These are phyloP conservation scores for Colletotrichum zoysiae DNA, from an alignment of 2,329 filamentous ascomycete genomes.

Conservation along the genomic window DNA sequence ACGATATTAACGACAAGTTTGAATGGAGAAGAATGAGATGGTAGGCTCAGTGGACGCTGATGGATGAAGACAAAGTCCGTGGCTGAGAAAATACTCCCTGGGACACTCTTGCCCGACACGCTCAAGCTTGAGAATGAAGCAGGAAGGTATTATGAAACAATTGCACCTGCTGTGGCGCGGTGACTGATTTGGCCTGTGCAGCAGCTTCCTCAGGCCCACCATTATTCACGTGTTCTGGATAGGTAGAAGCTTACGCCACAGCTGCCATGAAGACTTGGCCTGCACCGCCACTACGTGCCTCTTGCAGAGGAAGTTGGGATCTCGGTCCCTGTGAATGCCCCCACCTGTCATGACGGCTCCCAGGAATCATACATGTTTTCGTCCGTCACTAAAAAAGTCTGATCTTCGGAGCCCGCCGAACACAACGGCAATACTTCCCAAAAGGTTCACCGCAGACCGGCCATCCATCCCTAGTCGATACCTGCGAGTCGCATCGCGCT, in stretches of 20 bases:
- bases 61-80: slow-evolving; percentile 29
- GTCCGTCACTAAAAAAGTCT: neutral
- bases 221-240: slow-evolving; percentile 31
- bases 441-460: slow-evolving; percentile 24
- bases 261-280: neutral
- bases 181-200: slow-evolving; percentile 32
- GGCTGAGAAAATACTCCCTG: slow-evolving; percentile 37
- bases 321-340: neutral
- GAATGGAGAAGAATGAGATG: slow-evolving; percentile 24
- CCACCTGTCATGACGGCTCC: neutral
- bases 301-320: neutral
- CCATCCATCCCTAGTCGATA: slow-evolving; percentile 1
- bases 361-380: neutral
- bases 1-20: neutral
- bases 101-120: slow-evolving; percentile 27
- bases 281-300: slow-evolving; percentile 24
- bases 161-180: slow-evolving; percentile 26
- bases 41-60: neutral
- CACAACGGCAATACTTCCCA: slow-evolving; percentile 32
- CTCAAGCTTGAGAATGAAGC: slow-evolving; percentile 39
- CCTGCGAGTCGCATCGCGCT: slow-evolving; percentile 22
- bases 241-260: slow-evolving; percentile 24
- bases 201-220: slow-evolving; percentile 27
- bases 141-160: slow-evolving; percentile 32
- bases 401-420: slow-evolving; percentile 29